Evolutionary conservation across 1,284 basidiomycete species (phyloP).

Genomic region (Rhodotorula mucilaginosa): DNA sequence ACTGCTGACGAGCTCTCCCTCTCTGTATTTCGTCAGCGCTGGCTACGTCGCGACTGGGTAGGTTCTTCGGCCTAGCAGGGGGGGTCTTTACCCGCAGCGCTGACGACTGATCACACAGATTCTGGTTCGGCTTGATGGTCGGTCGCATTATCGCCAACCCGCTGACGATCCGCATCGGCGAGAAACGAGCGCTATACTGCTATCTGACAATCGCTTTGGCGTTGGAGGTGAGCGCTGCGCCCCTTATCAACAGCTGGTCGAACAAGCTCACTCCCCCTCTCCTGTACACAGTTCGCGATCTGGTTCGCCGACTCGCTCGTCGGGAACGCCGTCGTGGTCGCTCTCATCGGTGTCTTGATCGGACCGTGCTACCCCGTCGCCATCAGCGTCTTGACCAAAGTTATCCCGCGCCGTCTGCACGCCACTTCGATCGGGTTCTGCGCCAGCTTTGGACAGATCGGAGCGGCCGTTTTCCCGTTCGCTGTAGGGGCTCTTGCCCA

Average conservation of each 20-base stretch:
- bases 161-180: constrained; percentile 30
- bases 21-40: neutral
- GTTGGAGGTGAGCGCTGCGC: constrained; percentile 11
- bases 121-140: constrained; percentile 31
- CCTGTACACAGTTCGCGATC: constrained; percentile 19
- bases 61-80: neutral
- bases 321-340: constrained; percentile 29
- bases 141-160: constrained; percentile 19
- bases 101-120: constrained; percentile 29
- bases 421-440: constrained; percentile 21
- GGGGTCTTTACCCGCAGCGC: neutral
- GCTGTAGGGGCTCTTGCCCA: constrained; percentile 32
- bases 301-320: constrained; percentile 33
- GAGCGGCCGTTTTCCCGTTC: constrained; percentile 34
- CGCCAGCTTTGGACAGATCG: constrained; percentile 28
- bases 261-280: neutral
- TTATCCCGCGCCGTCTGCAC: constrained; percentile 20
- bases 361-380: constrained; percentile 7
- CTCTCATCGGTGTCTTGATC: constrained; percentile 18
- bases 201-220: constrained; percentile 23
- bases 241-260: neutral
- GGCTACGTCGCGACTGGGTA: neutral
- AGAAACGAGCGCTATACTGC: constrained; percentile 20
- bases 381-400: constrained; percentile 22
- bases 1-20: too few relatives aligned